phyloP scores from a whole-genome alignment of 2,329 filamentous ascomycete species.

The Arthrobotrys sinensis region DNA sequence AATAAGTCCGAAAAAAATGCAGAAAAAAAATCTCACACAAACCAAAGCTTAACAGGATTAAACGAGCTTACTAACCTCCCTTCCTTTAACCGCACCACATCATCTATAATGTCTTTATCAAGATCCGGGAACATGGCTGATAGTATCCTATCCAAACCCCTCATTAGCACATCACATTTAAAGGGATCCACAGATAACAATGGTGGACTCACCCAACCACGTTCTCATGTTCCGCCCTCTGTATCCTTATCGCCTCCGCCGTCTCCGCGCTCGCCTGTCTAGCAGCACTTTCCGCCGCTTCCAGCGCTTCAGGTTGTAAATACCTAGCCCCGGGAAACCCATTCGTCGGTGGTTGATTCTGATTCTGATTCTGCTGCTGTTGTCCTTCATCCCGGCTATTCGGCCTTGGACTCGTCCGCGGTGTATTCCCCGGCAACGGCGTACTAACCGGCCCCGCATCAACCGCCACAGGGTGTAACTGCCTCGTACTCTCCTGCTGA shows the following conservation, averaged over 20 bases:
- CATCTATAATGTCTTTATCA: slow-evolving; percentile 93
- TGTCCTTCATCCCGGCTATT: slow-evolving; percentile 62
- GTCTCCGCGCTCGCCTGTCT: slow-evolving; percentile 90
- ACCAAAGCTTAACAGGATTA: slow-evolving; percentile 31
- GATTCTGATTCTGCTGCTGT: slow-evolving; percentile 60
- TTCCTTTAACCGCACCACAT: slow-evolving; percentile 96
- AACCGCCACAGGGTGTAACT: slow-evolving; percentile 62
- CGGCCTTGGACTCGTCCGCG: slow-evolving; percentile 70
- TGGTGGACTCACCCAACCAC: slow-evolving; percentile 80
- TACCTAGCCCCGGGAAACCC: slow-evolving; percentile 66
- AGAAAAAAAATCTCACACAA: slow-evolving; percentile 44
- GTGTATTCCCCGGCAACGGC: slow-evolving; percentile 70
- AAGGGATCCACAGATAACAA: slow-evolving; percentile 11
- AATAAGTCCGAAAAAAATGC: slow-evolving; percentile 17
- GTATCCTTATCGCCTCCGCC: slow-evolving; percentile 86
- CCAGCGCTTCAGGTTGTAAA: slow-evolving; percentile 69
- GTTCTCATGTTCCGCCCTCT: slow-evolving; percentile 86
- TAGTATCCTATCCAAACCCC: slow-evolving; percentile 73
- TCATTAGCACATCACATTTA: not conserved
- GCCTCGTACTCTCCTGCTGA: slow-evolving; percentile 63
- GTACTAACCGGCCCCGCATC: slow-evolving; percentile 68
- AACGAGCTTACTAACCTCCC: slow-evolving; percentile 78
- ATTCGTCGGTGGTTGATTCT: slow-evolving; percentile 62
- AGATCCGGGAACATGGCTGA: slow-evolving; percentile 97
- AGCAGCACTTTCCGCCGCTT: slow-evolving; percentile 88